Evolutionary conservation across 2,329 filamentous ascomycete genomes (phyloP).

Genomic region (Aspergillus pseudoterreus): DNA sequence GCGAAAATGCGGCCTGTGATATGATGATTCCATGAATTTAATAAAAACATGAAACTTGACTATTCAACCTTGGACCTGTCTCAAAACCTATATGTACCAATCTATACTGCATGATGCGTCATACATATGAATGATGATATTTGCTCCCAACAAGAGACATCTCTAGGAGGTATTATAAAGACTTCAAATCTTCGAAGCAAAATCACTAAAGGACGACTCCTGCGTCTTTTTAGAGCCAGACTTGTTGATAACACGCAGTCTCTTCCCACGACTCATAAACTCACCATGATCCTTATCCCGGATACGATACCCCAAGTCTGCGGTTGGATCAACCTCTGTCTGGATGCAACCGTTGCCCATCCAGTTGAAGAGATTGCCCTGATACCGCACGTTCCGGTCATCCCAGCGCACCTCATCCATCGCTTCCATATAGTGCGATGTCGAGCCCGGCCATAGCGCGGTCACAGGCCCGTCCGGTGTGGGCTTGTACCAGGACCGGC

Average conservation of each 20-base stretch:
- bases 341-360: slow-evolving; percentile 18
- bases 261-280: slow-evolving; percentile 8
- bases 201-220: neutral
- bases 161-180: neutral
- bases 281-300: slow-evolving; percentile 21
- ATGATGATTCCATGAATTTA: too few species aligned
- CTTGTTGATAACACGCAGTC: neutral
- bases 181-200: neutral
- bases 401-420: slow-evolving; percentile 15
- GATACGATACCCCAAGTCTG: slow-evolving; percentile 15
- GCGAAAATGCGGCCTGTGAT: too few species aligned
- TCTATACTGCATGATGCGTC: too few species aligned
- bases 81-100: too few species aligned
- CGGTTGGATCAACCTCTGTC: slow-evolving; percentile 13
- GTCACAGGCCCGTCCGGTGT: slow-evolving; percentile 18
- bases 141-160: too few species aligned
- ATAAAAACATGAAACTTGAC: too few species aligned
- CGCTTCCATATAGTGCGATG: slow-evolving; percentile 20
- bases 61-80: too few species aligned
- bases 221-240: neutral
- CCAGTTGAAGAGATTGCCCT: slow-evolving; percentile 15
- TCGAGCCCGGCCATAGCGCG: slow-evolving; percentile 20
- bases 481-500: slow-evolving; percentile 35
- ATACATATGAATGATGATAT: too few species aligned
- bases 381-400: slow-evolving; percentile 19